phyloP scores from a whole-genome alignment of 768 basidiomycete genomes.

The Pisolithus orientalis region DNA sequence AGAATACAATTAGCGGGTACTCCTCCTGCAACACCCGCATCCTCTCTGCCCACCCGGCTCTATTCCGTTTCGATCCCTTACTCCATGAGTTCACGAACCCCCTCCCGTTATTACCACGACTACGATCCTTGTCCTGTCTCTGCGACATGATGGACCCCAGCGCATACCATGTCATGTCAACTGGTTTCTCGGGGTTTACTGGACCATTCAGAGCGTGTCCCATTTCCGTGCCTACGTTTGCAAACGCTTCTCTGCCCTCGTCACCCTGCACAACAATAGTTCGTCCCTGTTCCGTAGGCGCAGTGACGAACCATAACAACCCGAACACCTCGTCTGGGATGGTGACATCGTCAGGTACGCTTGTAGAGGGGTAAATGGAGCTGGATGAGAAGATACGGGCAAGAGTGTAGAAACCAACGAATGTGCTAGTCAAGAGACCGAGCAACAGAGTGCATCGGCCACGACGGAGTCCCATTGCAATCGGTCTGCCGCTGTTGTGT shows the following conservation, averaged over 20 bases:
- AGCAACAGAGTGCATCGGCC: neutral
- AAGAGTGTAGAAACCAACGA: neutral
- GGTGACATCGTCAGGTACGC: conserved; percentile 33
- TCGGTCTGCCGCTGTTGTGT: neutral
- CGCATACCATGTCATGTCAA: conserved; percentile 52
- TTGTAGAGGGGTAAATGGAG: conserved; percentile 29
- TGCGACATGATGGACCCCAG: conserved; percentile 26
- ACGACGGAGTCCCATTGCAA: neutral
- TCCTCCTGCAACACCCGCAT: conserved; percentile 37
- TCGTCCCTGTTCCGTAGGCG: conserved; percentile 21
- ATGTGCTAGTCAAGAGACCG: neutral
- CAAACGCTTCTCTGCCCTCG: neutral
- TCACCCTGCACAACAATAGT: conserved; percentile 1
- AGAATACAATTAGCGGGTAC: conserved; percentile 71
- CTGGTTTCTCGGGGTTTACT: conserved; percentile 41
- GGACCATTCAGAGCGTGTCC: conserved; percentile 29
- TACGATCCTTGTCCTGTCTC: neutral
- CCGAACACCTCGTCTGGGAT: conserved; percentile 59
- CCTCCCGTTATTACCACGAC: neutral
- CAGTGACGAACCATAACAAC: conserved; percentile 59
- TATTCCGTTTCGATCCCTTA: conserved; percentile 35
- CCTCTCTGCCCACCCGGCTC: conserved; percentile 24
- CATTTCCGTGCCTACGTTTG: conserved; percentile 22
- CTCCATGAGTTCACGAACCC: neutral
- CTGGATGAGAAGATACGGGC: neutral